Evolutionary conservation across 2,329 filamentous ascomycete species (phyloP), one percentile per base, ranked within the genome.

Genomic region (Cryphonectria naterciae): DNA sequence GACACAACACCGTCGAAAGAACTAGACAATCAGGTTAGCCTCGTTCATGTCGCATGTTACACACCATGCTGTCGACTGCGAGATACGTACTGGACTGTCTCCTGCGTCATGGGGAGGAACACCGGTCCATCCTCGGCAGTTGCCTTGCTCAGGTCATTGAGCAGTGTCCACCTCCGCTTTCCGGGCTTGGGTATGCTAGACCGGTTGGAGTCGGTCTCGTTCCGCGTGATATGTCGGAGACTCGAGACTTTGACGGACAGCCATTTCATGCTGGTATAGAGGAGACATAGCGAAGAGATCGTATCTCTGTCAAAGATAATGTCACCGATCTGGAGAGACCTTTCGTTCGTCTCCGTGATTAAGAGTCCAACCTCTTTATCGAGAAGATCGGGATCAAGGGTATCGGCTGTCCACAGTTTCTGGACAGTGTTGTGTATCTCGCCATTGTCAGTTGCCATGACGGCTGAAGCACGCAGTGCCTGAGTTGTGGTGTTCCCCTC

Each of bases 231-330:
- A 77, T 95, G 91, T 58, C 96, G 89, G 68, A 99, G 85, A 70
- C 93, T 86, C n/a, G 87, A 84, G 58, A 97, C 90, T 81, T 95
- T 96, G 75, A 91, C 91, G 28, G 93, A 91, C 49, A 99, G 88
- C 96, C 96, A 99, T 84, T 97, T 96, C 94, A 98, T 97, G 83
- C 95, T 98, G 65, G 95, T 98, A 80, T 97, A 97, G 49, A 99
- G 85, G 54, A 98, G 87, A 75, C 95, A 98, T 5, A 99, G 83
- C 4, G 92, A 92, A 60, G 92, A 89, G 39, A 98, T 91, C 4
- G 91, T 92, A 79, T 98, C 97, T 37, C 93, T 90, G 77, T 98
- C 95, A 60, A 92, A 91, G 74, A 98, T 95, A 65, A 98, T 91
- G 79, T 98, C 95, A 75, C 91, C 91, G 67, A 92, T 86, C 73